A percentile compares a stretch with the other conserved stretches of the same genome.
Evolutionary conservation across 306 rosid species (phyloP).

Genomic region (Vigna radiata): DNA sequence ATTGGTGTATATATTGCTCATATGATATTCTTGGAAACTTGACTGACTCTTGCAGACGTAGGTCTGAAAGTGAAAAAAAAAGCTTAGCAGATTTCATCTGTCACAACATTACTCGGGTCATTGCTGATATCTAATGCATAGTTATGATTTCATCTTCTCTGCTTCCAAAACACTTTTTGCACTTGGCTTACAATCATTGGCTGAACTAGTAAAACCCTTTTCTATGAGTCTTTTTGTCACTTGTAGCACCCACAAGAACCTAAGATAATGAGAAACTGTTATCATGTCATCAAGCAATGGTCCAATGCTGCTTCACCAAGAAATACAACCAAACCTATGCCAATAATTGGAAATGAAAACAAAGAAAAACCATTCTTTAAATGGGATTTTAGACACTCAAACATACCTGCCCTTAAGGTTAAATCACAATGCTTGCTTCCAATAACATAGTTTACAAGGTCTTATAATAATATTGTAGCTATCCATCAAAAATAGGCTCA

Average conservation of each 20-base stretch:
- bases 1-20: too few relatives aligned
- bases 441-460: background rate
- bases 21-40: too few relatives aligned
- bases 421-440: background rate
- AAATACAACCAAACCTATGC: constrained; percentile 26
- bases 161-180: background rate
- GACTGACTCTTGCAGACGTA: too few relatives aligned
- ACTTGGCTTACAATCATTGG: constrained; percentile 4
- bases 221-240: constrained; percentile 44
- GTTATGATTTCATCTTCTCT: background rate
- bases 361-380: background rate
- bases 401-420: background rate
- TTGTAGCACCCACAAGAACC: constrained; percentile 55
- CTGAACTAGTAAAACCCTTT: background rate
- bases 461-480: background rate
- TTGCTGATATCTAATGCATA: too few relatives aligned
- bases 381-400: background rate
- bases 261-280: constrained; percentile 14
- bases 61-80: too few relatives aligned
- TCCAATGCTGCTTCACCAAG: constrained; percentile 20
- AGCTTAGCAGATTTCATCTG: too few relatives aligned
- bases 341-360: too few relatives aligned
- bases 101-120: too few relatives aligned
- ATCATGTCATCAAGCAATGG: constrained; percentile 34
- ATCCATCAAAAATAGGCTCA: constrained; percentile 42